Base-by-base conservation (phyloP, 2,329 filamentous ascomycete species). In the Fusarium sp. region DNA sequence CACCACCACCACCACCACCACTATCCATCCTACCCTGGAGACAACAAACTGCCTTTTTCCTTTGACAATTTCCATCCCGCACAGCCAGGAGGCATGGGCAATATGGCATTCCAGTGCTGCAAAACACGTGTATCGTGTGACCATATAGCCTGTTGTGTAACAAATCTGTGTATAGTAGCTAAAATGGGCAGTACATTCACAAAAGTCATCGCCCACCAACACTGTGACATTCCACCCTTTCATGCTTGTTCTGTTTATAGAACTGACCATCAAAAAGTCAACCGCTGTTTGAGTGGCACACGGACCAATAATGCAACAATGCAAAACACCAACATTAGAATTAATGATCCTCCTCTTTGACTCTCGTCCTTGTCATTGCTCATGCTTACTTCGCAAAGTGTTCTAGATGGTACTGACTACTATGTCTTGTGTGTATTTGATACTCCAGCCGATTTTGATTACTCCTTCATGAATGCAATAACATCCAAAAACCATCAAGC, bases 231-330 rank as follows among this genome's bases (percentile, higher is more conserved):
- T 42, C 26, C 70, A 70, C 39, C n/a, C 47, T 61, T 52, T 49
- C 64, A 63, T 60, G 31, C 28, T 31, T 47, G 45, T 66, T 59
- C 71, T 72, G 66, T 74, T 72, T 73, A 73, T 73, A 74, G 70
- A 72, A 68, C 48, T 26, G 36, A 26, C 33, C 35, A 63, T 47
- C 44, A 35, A 58, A 58, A 33, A 28, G 31, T 41, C 55, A 48
- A 58, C 48, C 26, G 31, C 22, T 33, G 33, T 26, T 45, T 26
- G 11, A 22, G 11, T 69, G 48, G 64, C 48, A 49, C 56, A 67
- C 55, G 48, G 44, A 28, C 49, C 57, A 66, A 47, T 55, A 26
- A 38, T 33, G 33, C 58, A 57, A 63, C 38, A 51, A 42, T 31
- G 33, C 18, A 49, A 54, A 55, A 28, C 65, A 63, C 61, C 35